These are phyloP conservation scores for Tinospora cordifolia DNA, from an alignment of 164 flowering plant genomes.

Conservation along the genomic window DNA sequence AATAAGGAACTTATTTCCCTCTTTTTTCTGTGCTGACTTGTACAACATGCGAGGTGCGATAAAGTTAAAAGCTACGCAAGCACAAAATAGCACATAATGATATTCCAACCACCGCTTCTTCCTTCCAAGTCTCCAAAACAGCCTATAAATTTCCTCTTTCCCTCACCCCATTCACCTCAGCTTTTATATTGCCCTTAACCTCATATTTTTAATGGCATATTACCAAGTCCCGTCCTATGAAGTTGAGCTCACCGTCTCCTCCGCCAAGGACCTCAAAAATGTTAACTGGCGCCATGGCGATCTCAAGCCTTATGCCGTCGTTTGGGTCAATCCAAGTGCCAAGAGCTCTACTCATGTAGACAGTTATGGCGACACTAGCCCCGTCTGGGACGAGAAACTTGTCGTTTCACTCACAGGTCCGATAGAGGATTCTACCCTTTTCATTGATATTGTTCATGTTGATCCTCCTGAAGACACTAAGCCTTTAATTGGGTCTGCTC, in stretches of 20 bases:
- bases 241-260: constrained; percentile 43
- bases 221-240: constrained; percentile 23
- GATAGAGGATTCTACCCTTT: constrained; percentile 38
- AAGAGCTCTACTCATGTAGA: constrained; percentile 56
- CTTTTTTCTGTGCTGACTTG: too few relatives aligned
- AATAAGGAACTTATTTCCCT: too few relatives aligned
- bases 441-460: constrained; percentile 56
- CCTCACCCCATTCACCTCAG: background rate
- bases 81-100: too few relatives aligned
- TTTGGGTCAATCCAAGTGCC: constrained; percentile 54
- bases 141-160: too few relatives aligned
- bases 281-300: constrained; percentile 82
- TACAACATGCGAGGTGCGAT: too few relatives aligned
- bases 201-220: background rate
- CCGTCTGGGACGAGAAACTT: constrained; percentile 56
- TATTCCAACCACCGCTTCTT: too few relatives aligned
- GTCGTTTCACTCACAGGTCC: constrained; percentile 39
- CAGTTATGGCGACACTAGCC: constrained; percentile 46
- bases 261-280: constrained; percentile 73
- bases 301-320: constrained; percentile 65
- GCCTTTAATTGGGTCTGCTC: constrained; percentile 58
- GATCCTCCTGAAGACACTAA: constrained; percentile 36
- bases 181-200: too few relatives aligned
- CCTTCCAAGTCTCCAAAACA: too few relatives aligned
- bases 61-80: too few relatives aligned